Base-by-base conservation (phyloP, 2,329 filamentous ascomycete species). In the Arthrobotrys sinensis region DNA sequence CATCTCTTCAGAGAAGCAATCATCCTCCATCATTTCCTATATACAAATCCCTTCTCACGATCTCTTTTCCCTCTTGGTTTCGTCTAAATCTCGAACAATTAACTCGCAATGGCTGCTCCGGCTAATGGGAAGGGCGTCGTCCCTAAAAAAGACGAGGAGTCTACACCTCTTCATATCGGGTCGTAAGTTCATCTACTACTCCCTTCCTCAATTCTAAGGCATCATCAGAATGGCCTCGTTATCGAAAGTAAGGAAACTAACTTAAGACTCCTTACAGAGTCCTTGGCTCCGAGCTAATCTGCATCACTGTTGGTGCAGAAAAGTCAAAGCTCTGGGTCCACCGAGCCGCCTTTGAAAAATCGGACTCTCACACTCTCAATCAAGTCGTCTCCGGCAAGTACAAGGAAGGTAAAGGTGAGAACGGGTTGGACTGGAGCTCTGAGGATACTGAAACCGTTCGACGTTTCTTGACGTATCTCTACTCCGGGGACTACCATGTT, bases 381-480 rank as follows among this genome's bases (percentile, higher is more conserved):
- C 65, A 66, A 12, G 10, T 76, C 7, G 21, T 76, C 11, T 76
- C 65, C 2, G 72, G 72, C 5, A 48, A 48, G 19, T 76, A 57
- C 38, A 70, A 69, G 40, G 72, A 76, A 52, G 72, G 72, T 5
- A 55, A 63, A 14, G 72, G 72, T 6, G 64, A 76, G 19, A 65
- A 69, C 7, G 72, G 72, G 2, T 43, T 76, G 19, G 72, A 76
- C 24, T 76, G 65, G 53, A 46, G 52, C 11, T 19, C 45, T 12
- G 66, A 67, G 24, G 72, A 76, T 11, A 34, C 28, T 1, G 57
- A 64, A 3, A 70, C 72, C 10, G 65, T 76, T 24, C 34, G 63
- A n/a, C 45, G 65, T 10, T 40, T 76, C 24, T 38, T 76, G 16
- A 48, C 65, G 1, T 76, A 46, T 21, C 48, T 76, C 7, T 70